Conservation (phyloP, 116 monocot genomes). For the Cymodocea nodosa region DNA sequence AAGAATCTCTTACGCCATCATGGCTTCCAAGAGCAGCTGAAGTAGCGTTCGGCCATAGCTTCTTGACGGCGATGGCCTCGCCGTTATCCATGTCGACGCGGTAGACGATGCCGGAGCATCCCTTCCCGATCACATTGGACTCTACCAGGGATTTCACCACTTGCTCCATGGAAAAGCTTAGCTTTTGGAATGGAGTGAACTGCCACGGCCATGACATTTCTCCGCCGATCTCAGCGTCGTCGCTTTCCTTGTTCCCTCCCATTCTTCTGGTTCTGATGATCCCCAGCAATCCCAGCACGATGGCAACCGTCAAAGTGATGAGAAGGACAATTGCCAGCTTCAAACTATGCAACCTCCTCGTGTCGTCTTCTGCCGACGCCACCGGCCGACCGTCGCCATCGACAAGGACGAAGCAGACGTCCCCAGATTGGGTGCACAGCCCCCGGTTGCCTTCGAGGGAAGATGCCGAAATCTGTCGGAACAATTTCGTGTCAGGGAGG, state of each 20-base stretch:
- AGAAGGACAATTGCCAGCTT: constrained; percentile 69
- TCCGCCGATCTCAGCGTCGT: constrained; percentile 26
- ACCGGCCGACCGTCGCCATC: constrained; percentile 17
- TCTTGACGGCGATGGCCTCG: constrained; percentile 85
- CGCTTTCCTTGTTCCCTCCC: constrained; percentile 15
- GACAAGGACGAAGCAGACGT: constrained; percentile 56
- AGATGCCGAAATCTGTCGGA: constrained; percentile 58
- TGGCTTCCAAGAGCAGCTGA: constrained; percentile 4
- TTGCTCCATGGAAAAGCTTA: constrained; percentile 68
- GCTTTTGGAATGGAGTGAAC: constrained; percentile 91
- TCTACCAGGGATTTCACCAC: constrained; percentile 60
- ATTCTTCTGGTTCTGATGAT: constrained; percentile 41
- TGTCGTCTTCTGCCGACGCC: constrained; percentile 10
- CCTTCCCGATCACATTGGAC: constrained; percentile 77
- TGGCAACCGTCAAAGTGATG: constrained; percentile 56
- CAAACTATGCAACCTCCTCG: constrained; percentile 30
- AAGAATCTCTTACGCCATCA: constrained; percentile 52
- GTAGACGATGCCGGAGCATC: constrained; percentile 86
- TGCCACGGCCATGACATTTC: constrained; percentile 78
- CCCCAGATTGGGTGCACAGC: constrained; percentile 54
- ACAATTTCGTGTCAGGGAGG: constrained; percentile 90
- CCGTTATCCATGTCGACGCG: constrained; percentile 55
- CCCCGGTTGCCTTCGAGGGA: constrained; percentile 55
- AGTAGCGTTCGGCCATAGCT: constrained; percentile 55
- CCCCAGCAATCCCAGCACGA: constrained; percentile 58